Evolutionary conservation across 768 basidiomycete genomes (phyloP).

Genomic region (Tulasnella sp.): DNA sequence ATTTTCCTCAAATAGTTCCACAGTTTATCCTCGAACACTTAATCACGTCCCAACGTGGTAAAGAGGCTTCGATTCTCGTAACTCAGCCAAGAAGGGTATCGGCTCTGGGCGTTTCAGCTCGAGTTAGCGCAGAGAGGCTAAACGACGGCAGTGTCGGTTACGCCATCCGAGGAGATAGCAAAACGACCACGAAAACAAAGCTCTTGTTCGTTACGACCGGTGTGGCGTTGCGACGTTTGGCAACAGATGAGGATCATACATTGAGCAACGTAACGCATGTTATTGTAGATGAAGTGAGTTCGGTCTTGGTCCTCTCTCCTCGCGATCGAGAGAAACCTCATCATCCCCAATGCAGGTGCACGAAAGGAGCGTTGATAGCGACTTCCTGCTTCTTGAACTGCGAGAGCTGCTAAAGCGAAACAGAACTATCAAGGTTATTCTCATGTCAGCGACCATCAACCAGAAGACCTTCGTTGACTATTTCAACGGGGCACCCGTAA

Average conservation of each 20-base stretch:
- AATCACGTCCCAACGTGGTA: slow-evolving; percentile 53
- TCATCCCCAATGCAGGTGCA: slow-evolving; percentile 51
- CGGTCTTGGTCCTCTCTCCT: not conserved
- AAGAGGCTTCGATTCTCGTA: slow-evolving; percentile 64
- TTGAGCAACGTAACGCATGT: slow-evolving; percentile 71
- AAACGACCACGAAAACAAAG: slow-evolving; percentile 55
- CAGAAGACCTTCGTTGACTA: slow-evolving; percentile 77
- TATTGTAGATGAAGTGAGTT: slow-evolving; percentile 76
- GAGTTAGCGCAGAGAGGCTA: slow-evolving; percentile 73
- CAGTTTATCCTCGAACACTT: slow-evolving; percentile 84
- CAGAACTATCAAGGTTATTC: slow-evolving; percentile 59
- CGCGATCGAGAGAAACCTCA: not conserved
- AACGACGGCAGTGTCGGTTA: slow-evolving; percentile 80
- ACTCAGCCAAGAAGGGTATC: slow-evolving; percentile 88
- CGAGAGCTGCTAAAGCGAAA: slow-evolving; percentile 63
- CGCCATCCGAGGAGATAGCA: slow-evolving; percentile 80
- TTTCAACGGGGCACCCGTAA: slow-evolving; percentile 69
- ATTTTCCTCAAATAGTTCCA: slow-evolving; percentile 47
- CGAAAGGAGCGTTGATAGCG: slow-evolving; percentile 85
- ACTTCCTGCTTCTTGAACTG: slow-evolving; percentile 79
- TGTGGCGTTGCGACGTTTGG: slow-evolving; percentile 73
- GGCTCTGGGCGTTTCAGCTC: slow-evolving; percentile 78
- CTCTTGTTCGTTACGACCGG: slow-evolving; percentile 90
- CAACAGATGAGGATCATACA: slow-evolving; percentile 54
- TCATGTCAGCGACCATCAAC: slow-evolving; percentile 93